phyloP scores from a whole-genome alignment of 2,329 filamentous ascomycete species.

The Knoxdaviesia capensis region DNA sequence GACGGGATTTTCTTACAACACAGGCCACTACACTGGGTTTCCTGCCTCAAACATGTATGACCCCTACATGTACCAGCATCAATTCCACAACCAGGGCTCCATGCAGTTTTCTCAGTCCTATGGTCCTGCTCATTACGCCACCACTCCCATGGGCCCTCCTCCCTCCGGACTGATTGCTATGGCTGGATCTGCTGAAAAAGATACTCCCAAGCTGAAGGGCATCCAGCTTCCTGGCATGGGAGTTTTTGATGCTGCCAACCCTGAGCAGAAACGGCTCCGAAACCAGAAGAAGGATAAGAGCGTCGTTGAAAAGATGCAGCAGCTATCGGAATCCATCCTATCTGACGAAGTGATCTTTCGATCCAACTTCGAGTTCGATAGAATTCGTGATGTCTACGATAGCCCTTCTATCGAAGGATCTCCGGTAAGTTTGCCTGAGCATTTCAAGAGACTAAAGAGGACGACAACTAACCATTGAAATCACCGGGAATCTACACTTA shows the following conservation, averaged over 20 bases:
- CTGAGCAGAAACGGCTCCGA: constrained; percentile 50
- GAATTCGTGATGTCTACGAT: constrained; percentile 38
- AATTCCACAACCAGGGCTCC: too few species aligned
- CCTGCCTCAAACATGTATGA: too few species aligned
- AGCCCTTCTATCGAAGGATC: constrained; percentile 21
- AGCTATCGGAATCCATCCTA: constrained; percentile 41
- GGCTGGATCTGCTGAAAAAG: neutral
- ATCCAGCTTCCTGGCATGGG: constrained; percentile 61
- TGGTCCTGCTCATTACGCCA: too few species aligned
- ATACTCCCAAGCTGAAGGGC: constrained; percentile 35
- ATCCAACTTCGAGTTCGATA: constrained; percentile 25
- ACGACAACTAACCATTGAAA: neutral
- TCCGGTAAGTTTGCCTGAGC: neutral
- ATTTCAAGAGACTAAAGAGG: neutral
- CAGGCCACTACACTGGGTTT: too few species aligned
- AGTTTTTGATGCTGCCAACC: constrained; percentile 61
- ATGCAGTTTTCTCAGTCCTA: too few species aligned
- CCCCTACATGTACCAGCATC: too few species aligned
- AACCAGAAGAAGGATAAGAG: constrained; percentile 63
- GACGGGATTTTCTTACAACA: too few species aligned
- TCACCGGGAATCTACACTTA: neutral
- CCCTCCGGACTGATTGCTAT: too few species aligned
- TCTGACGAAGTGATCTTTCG: constrained; percentile 46
- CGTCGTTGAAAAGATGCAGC: constrained; percentile 45
- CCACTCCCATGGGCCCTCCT: too few species aligned